A percentile compares a stretch with the other conserved stretches of the same genome.
These are phyloP conservation scores for Bipolaris oryzae DNA, from an alignment of 2,329 filamentous ascomycete genomes.

Conservation along the genomic window DNA sequence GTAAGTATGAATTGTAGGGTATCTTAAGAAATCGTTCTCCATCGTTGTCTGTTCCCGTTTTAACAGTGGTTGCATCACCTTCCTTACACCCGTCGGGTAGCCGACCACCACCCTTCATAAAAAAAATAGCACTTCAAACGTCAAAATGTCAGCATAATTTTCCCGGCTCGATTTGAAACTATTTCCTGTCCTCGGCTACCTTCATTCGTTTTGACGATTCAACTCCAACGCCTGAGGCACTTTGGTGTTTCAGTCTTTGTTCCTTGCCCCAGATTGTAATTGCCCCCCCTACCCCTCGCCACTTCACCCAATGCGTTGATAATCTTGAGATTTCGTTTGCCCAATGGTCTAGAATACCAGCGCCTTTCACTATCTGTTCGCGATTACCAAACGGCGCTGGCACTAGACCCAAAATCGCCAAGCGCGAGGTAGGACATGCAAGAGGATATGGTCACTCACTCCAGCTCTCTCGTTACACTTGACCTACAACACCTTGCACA, in stretches of 20 bases:
- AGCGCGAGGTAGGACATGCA: constrained; percentile 16
- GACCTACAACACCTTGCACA: constrained; percentile 14
- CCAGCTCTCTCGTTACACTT: constrained; percentile 22
- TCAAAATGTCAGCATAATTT: background rate
- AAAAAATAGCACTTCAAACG: background rate
- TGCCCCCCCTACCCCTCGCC: constrained; percentile 27
- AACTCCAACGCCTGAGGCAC: constrained; percentile 18
- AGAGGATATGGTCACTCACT: constrained; percentile 16
- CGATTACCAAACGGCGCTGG: constrained; percentile 19
- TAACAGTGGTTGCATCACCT: background rate
- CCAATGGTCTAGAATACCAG: constrained; percentile 10
- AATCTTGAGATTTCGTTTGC: constrained; percentile 5
- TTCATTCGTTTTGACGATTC: constrained; percentile 5
- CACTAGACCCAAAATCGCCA: constrained; percentile 21
- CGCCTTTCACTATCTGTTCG: constrained; percentile 13
- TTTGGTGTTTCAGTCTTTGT: constrained; percentile 28
- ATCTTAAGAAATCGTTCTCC: background rate
- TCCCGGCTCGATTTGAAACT: background rate
- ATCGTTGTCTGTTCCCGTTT: background rate
- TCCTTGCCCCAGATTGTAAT: constrained; percentile 21
- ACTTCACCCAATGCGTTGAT: constrained; percentile 20
- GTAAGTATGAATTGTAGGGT: background rate
- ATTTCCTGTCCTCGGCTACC: background rate
- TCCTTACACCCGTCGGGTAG: background rate
- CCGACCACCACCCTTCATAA: background rate